Evolutionary conservation across 2,329 filamentous ascomycete genomes (phyloP).

Genomic region (Fusarium citri): DNA sequence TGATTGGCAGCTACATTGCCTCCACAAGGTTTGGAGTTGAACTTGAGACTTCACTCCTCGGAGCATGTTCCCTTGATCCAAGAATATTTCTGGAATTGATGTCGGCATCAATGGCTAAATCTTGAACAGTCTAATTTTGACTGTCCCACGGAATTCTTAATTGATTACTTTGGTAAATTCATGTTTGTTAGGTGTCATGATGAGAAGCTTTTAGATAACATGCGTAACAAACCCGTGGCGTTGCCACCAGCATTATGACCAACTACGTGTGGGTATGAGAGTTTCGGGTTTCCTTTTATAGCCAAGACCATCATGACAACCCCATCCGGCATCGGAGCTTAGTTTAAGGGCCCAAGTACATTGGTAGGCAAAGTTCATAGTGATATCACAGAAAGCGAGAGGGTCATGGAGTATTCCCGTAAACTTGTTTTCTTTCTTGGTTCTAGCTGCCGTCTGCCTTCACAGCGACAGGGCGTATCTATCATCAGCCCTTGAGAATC

Average conservation of each 20-base stretch:
- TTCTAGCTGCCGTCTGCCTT: slow-evolving; percentile 44
- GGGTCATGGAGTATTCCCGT: slow-evolving; percentile 19
- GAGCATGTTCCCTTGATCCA: not conserved
- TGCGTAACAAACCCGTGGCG: slow-evolving; percentile 3
- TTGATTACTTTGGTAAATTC: not conserved
- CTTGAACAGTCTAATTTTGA: not conserved
- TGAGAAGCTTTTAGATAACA: slow-evolving; percentile 1
- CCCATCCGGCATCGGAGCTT: not conserved
- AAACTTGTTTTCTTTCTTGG: slow-evolving; percentile 41
- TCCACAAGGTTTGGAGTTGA: not conserved
- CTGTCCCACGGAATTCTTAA: not conserved
- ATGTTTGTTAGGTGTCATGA: slow-evolving; percentile 16
- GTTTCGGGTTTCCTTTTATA: slow-evolving; percentile 33
- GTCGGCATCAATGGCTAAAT: not conserved
- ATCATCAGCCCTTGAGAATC: slow-evolving; percentile 28
- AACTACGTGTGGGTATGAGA: slow-evolving; percentile 9
- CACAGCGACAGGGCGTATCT: slow-evolving; percentile 38
- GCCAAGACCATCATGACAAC: slow-evolving; percentile 29
- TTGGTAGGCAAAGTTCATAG: not conserved
- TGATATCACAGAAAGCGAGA: slow-evolving; percentile 11
- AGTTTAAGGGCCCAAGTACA: not conserved
- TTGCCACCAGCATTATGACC: not conserved
- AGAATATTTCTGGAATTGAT: not conserved
- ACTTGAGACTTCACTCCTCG: not conserved
- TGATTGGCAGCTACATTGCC: not conserved